Conservation (phyloP, 2,329 filamentous ascomycete genomes). For the Coniella vitis region DNA sequence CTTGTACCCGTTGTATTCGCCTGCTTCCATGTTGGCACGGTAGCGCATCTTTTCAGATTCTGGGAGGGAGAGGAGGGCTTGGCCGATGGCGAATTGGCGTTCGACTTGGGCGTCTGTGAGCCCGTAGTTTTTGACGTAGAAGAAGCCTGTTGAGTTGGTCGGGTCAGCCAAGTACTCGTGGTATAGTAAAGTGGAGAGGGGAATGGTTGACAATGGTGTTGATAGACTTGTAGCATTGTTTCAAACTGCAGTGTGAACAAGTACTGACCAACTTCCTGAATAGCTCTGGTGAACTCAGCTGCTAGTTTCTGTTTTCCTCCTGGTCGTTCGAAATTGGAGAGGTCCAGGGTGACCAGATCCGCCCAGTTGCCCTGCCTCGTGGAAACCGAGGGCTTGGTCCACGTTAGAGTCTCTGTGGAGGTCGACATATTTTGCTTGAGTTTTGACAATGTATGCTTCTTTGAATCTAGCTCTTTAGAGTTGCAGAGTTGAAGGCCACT, state of each 20-base stretch:
- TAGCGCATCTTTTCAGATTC: conserved; percentile 49
- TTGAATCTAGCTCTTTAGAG: no score
- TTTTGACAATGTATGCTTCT: no score
- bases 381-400: conserved; percentile 1
- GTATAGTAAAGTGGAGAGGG: background rate
- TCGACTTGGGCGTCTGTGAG: conserved; percentile 49
- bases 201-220: no score
- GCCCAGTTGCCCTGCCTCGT: conserved; percentile 2
- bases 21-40: conserved; percentile 32
- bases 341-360: conserved; percentile 10
- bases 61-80: conserved; percentile 41
- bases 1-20: conserved; percentile 47
- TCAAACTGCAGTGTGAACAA: no score
- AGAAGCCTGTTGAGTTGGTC: conserved; percentile 37
- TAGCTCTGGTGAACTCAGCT: conserved; percentile 13
- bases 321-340: conserved; percentile 11
- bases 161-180: background rate
- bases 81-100: conserved; percentile 48
- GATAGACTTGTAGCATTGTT: no score
- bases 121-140: conserved; percentile 53
- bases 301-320: conserved; percentile 19
- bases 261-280: conserved; percentile 8
- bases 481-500: no score
- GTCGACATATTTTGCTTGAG: background rate
- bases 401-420: conserved; percentile 1